Conservation (phyloP, 2,329 filamentous ascomycete genomes). For the Hysterium pulicare region DNA sequence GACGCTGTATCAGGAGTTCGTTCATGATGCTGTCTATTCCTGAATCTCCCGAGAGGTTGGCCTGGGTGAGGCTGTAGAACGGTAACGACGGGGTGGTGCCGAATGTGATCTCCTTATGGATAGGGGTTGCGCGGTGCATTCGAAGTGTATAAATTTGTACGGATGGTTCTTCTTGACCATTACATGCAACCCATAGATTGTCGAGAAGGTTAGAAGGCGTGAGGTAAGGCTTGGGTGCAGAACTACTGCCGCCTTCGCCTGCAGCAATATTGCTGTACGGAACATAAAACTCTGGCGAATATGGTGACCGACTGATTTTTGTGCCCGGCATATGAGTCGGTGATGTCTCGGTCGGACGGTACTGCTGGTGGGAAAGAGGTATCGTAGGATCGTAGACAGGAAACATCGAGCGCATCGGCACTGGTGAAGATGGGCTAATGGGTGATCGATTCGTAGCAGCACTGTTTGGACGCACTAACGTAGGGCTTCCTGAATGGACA, state of each 20-base stretch:
- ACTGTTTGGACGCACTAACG: slow-evolving; percentile 37
- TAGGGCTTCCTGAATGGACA: slow-evolving; percentile 21
- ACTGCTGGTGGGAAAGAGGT: slow-evolving; percentile 64
- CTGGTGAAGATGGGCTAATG: slow-evolving; percentile 23
- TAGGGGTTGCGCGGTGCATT: slow-evolving; percentile 45
- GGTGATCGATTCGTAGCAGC: slow-evolving; percentile 24
- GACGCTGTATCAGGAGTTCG: slow-evolving; percentile 36
- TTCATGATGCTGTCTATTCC: slow-evolving; percentile 49
- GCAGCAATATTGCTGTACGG: slow-evolving; percentile 34
- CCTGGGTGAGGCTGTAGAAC: slow-evolving; percentile 66
- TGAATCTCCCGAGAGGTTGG: slow-evolving; percentile 39
- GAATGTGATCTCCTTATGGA: slow-evolving; percentile 52
- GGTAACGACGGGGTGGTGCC: slow-evolving; percentile 67
- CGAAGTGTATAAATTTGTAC: slow-evolving; percentile 37
- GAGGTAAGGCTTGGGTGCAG: slow-evolving; percentile 33
- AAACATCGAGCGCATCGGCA: slow-evolving; percentile 68
- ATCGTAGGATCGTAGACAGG: slow-evolving; percentile 68
- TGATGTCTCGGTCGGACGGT: slow-evolving; percentile 64
- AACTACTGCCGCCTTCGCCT: slow-evolving; percentile 18
- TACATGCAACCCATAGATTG: slow-evolving; percentile 65
- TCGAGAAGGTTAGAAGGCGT: slow-evolving; percentile 60
- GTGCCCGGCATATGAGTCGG: slow-evolving; percentile 62
- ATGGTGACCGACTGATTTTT: slow-evolving; percentile 64
- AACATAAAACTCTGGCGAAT: slow-evolving; percentile 50
- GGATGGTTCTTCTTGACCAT: slow-evolving; percentile 56